phyloP scores from a whole-genome alignment of 441 rosid genomes.

The Populus hybrid region DNA sequence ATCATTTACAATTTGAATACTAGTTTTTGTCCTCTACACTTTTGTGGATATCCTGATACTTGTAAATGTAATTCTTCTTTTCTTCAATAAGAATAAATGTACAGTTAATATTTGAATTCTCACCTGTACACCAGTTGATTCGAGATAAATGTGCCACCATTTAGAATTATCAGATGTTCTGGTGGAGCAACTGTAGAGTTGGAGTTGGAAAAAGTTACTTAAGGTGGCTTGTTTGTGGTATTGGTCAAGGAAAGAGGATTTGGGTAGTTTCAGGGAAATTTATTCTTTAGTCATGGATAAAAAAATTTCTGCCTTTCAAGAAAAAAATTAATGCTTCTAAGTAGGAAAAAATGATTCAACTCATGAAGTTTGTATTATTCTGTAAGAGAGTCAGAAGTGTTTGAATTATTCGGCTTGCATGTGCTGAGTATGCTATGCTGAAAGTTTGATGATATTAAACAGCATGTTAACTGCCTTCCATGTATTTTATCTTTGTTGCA shows the following conservation, averaged over 20 bases:
- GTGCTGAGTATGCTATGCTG: background rate
- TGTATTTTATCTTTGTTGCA: slow-evolving; percentile 2
- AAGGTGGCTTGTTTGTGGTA: background rate
- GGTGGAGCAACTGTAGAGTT: background rate
- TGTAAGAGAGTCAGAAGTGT: background rate
- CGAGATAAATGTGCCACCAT: background rate
- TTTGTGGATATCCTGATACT: background rate
- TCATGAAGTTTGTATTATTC: background rate
- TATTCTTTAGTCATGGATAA: background rate
- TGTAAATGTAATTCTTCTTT: background rate
- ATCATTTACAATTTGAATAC: background rate
- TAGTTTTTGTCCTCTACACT: background rate
- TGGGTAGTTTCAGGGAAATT: background rate
- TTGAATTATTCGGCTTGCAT: background rate
- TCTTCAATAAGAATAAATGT: background rate
- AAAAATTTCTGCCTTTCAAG: background rate
- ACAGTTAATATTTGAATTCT: background rate
- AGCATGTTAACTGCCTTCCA: background rate
- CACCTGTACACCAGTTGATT: background rate
- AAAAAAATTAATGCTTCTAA: background rate
- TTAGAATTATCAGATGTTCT: background rate
- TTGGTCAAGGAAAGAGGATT: background rate
- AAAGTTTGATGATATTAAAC: background rate
- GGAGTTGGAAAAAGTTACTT: background rate
- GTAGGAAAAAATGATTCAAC: background rate